Base-by-base conservation (phyloP, 2,329 filamentous ascomycete genomes). In the Xylaria sp. region DNA sequence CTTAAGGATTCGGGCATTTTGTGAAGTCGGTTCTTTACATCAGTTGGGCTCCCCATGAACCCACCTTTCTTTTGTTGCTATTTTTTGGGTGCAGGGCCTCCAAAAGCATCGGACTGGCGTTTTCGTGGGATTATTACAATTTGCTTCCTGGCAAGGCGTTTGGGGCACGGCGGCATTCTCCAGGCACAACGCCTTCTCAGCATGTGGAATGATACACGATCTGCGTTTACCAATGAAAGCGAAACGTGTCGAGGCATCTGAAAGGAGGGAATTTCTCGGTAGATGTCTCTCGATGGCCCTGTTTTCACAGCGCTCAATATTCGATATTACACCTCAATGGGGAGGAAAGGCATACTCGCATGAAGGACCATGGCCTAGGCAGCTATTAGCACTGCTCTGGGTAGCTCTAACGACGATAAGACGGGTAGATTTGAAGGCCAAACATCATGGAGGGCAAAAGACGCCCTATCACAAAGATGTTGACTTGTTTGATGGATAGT, bases 1-100 rank as follows among this genome's bases (percentile, higher is more conserved):
- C 85, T 99, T 70, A 97, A 96, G 80, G 95, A 99, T 77, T 98
- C 95, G 21, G 95, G 95, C 69, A 98, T 99, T 77, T 87, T 99
- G 71, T 93, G 79, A 90, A 73, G 67, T 66, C 61, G 54, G 58
- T 51, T 68, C 55, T 69, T 62, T 46, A 55, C 40, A 11, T 55
- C 35, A 62, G 46, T 43, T 62, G 27, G 56, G 49, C 37, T 49
- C 49, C 44, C 43, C 38, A 58, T 40, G 47, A 33, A 17, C 43
- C 29, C n/a, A n/a, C 37, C 44, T 57, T 27, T 59, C 59, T 60
- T 63, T 65, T 58, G 54, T 63, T 58, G 60, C 61, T 62, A 58
- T 57, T 53, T 60, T 44, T 56, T 49, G 54, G 64, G 60, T 58
- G 65, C 63, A 60, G 55, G 60, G 58, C 62, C 35, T 47, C n/a